A percentile compares a stretch with the other conserved stretches of the same genome.
phyloP scores from a whole-genome alignment of 257 asterid genomes.

The Coffea canephora region DNA sequence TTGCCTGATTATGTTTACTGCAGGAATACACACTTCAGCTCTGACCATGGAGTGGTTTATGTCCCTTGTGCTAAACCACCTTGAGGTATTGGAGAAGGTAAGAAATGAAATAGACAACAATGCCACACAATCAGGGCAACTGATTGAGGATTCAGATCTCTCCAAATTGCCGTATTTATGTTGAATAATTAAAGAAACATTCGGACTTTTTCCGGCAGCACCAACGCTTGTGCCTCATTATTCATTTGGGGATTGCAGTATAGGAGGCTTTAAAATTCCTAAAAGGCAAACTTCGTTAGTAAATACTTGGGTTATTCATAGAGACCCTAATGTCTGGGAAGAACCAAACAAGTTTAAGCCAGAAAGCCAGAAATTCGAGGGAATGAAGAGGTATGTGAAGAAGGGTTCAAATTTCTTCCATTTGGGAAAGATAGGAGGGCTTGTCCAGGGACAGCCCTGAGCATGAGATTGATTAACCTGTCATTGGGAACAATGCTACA shows the following conservation, averaged over 20 bases:
- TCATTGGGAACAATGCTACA: not conserved
- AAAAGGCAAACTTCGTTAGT: constrained; percentile 30
- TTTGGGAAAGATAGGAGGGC: constrained; percentile 11
- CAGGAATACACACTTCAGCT: constrained; percentile 7
- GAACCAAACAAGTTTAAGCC: constrained; percentile 30
- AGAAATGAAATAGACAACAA: constrained; percentile 9
- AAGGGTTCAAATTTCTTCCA: not conserved
- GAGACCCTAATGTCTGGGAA: constrained; percentile 36
- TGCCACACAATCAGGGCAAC: not conserved
- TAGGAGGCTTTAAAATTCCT: constrained; percentile 26
- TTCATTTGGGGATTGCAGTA: constrained; percentile 4
- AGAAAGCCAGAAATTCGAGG: constrained; percentile 16
- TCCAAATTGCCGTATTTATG: not conserved
- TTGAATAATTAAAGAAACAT: constrained; percentile 2
- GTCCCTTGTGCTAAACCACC: constrained; percentile 6
- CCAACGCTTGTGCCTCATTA: constrained; percentile 6
- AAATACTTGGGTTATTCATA: constrained; percentile 38
- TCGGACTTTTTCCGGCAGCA: not conserved
- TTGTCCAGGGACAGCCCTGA: not conserved
- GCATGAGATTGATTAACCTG: not conserved
- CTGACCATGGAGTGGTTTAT: constrained; percentile 12
- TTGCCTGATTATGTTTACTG: not conserved
- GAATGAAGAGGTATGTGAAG: not conserved
- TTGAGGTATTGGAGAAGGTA: not conserved
- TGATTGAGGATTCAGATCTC: constrained; percentile 13